These are phyloP conservation scores for Eucalyptus polybractea DNA, from an alignment of 345 rosid species.

Conservation along the genomic window DNA sequence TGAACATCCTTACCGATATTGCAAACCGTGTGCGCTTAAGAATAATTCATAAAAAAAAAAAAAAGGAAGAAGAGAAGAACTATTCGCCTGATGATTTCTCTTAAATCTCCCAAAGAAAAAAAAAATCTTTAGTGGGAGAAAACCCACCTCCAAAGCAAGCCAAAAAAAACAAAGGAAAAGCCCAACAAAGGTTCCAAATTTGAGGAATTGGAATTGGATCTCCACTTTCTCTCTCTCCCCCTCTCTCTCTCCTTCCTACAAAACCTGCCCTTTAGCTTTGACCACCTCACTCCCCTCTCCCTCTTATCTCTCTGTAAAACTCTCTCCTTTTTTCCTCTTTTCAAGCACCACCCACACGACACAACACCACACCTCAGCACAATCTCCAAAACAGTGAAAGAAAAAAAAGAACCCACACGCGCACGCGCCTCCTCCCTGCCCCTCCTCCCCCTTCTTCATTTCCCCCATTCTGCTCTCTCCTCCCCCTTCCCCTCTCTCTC, in stretches of 20 bases:
- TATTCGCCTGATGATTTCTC: not conserved
- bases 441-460: not conserved
- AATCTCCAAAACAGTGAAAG: not conserved
- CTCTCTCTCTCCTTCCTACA: not conserved
- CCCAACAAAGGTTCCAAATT: not conserved
- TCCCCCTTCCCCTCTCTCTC: not conserved
- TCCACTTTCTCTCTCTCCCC: not conserved
- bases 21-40: too few relatives aligned
- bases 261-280: not conserved
- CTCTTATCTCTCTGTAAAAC: not conserved
- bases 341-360: not conserved
- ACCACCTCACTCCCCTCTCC: not conserved
- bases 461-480: not conserved
- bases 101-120: not conserved
- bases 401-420: not conserved
- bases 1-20: not conserved
- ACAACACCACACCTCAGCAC: not conserved
- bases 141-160: not conserved
- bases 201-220: not conserved
- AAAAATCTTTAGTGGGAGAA: not conserved
- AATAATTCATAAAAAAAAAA: too few relatives aligned
- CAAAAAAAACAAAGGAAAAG: fast-evolving
- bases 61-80: too few relatives aligned
- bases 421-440: not conserved
- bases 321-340: not conserved